Conservation (phyloP, 305 asterid genomes). For the Fraxinus ornus region DNA sequence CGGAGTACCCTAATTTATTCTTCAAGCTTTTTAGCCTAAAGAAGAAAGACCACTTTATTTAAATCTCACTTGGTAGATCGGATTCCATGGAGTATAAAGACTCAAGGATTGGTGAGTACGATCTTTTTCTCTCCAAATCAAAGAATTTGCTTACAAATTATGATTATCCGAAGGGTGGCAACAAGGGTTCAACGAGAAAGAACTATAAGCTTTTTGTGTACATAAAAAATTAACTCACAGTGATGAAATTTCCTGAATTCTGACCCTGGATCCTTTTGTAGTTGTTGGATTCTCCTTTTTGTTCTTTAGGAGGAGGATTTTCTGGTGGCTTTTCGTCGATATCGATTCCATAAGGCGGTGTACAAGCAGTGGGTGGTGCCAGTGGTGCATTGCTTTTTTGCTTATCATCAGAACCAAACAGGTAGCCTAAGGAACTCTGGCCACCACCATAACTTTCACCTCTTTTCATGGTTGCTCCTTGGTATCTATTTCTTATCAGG, state of each 20-base stretch:
- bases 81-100: neutral
- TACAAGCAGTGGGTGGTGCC: slow-evolving; percentile 32
- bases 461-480: slow-evolving; percentile 28
- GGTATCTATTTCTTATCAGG: neutral
- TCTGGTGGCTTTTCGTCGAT: slow-evolving; percentile 28
- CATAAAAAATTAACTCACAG: slow-evolving; percentile 35
- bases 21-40: neutral
- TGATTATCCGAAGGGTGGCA: neutral
- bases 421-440: slow-evolving; percentile 42
- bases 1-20: neutral
- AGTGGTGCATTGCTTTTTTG: slow-evolving; percentile 29
- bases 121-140: neutral
- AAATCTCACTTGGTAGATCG: neutral
- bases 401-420: slow-evolving; percentile 43
- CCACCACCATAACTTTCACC: slow-evolving; percentile 35
- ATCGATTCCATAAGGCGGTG: slow-evolving; percentile 60
- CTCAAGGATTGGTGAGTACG: neutral
- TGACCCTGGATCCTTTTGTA: slow-evolving; percentile 27
- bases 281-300: slow-evolving; percentile 15
- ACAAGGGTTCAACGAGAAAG: neutral
- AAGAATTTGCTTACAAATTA: neutral
- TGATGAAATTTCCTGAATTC: slow-evolving; percentile 43
- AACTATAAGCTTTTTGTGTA: neutral
- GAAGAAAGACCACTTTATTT: neutral
- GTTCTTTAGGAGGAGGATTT: slow-evolving; percentile 23